phyloP scores from a whole-genome alignment of 2,329 filamentous ascomycete species.

The Diaporthe aspalathi region DNA sequence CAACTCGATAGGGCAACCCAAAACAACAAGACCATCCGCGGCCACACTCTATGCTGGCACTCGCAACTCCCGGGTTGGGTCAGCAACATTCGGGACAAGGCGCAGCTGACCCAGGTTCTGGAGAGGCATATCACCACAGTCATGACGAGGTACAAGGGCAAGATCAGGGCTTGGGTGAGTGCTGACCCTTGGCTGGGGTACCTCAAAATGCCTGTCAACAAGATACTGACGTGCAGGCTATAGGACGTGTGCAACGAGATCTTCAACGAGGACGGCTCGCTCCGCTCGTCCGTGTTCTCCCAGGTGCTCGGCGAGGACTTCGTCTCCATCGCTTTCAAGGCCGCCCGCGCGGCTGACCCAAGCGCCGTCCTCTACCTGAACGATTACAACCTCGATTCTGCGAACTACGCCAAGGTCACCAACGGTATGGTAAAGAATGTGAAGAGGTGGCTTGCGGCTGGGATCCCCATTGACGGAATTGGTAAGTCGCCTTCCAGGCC shows the following conservation, averaged over 20 bases:
- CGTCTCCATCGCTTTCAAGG: conserved; percentile 75
- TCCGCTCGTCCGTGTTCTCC: conserved; percentile 73
- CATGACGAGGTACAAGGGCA: conserved; percentile 70
- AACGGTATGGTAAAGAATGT: conserved; percentile 67
- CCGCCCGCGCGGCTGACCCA: conserved; percentile 75
- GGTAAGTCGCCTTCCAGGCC: not conserved
- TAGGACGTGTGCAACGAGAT: conserved; percentile 74
- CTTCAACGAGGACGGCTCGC: conserved; percentile 69
- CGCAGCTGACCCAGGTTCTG: conserved; percentile 65
- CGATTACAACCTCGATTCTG: conserved; percentile 75
- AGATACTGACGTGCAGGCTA: not conserved
- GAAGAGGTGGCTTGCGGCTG: conserved; percentile 70
- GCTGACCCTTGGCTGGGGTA: not conserved
- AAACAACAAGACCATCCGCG: conserved; percentile 69
- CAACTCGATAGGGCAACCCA: conserved; percentile 59
- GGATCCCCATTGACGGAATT: conserved; percentile 74
- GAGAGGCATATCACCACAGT: conserved; percentile 69
- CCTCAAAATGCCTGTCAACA: not conserved
- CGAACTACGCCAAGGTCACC: conserved; percentile 67
- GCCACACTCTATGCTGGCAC: conserved; percentile 76
- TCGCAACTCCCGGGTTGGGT: conserved; percentile 71
- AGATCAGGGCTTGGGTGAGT: conserved; percentile 67
- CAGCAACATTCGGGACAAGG: conserved; percentile 61
- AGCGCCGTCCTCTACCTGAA: conserved; percentile 80
- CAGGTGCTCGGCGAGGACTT: conserved; percentile 77